Conservation (phyloP, 1,284 basidiomycete species). For the Anthracocystis setariae region DNA sequence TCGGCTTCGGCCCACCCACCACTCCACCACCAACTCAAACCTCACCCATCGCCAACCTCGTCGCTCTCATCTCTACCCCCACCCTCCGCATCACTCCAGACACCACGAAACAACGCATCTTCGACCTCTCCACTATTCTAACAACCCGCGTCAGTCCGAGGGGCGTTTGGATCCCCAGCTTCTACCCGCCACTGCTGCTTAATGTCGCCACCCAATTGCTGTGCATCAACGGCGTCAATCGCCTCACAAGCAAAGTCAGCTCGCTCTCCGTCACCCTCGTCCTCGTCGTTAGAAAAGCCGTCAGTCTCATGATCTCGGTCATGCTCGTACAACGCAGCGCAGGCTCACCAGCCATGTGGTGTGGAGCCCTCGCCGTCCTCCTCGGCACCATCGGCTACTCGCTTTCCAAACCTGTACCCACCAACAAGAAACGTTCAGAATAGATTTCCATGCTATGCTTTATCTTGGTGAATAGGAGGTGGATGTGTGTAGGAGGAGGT, state of each 20-base stretch:
- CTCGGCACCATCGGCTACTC: slow-evolving; percentile 77
- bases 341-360: slow-evolving; percentile 52
- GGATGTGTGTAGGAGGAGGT: no score
- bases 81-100: background rate
- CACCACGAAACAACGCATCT: slow-evolving; percentile 21
- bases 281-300: slow-evolving; percentile 87
- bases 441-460: no score
- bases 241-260: slow-evolving; percentile 78
- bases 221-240: slow-evolving; percentile 89
- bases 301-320: slow-evolving; percentile 81
- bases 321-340: slow-evolving; percentile 69
- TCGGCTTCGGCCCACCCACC: slow-evolving; percentile 34
- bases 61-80: slow-evolving; percentile 6
- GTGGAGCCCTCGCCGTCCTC: slow-evolving; percentile 73
- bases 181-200: slow-evolving; percentile 74
- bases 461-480: no score
- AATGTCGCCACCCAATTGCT: slow-evolving; percentile 87
- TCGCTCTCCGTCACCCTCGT: slow-evolving; percentile 86
- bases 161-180: slow-evolving; percentile 72
- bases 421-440: no score
- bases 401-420: slow-evolving; percentile 11
- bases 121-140: slow-evolving; percentile 54
- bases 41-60: slow-evolving; percentile 38
- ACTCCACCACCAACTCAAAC: background rate
- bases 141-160: no score